These are phyloP conservation scores for Tagetes patula DNA, from an alignment of 129 eudicot genomes.

Conservation along the genomic window DNA sequence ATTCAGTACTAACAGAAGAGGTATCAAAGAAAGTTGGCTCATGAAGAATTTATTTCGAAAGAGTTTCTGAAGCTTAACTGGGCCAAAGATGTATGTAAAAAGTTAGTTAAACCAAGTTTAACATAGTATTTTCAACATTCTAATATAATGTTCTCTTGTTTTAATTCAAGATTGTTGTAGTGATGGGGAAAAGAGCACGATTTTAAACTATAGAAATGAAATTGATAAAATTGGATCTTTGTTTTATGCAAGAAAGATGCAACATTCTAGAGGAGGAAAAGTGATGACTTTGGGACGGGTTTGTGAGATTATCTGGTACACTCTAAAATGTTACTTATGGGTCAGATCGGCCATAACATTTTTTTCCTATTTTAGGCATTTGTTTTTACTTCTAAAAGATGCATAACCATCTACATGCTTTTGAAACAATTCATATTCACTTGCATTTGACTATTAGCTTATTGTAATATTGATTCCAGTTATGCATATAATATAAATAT, in stretches of 20 bases:
- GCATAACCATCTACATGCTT: no score
- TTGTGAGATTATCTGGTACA: conserved; percentile 83
- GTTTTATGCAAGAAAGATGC: conserved; percentile 82
- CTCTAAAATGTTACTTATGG: background rate
- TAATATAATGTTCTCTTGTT: background rate
- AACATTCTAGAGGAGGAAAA: conserved; percentile 84
- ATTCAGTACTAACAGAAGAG: conserved; percentile 47
- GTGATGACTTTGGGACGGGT: conserved; percentile 69
- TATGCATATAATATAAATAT: no score
- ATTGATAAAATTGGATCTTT: conserved; percentile 70
- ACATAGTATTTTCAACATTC: background rate
- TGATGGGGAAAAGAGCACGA: conserved; percentile 80
- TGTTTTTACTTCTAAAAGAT: no score
- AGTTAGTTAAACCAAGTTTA: background rate
- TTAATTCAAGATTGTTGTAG: conserved; percentile 61
- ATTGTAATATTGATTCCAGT: no score
- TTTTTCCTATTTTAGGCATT: no score
- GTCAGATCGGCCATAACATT: background rate
- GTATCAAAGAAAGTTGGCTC: conserved; percentile 61
- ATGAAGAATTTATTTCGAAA: conserved; percentile 29
- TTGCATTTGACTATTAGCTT: no score
- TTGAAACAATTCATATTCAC: no score
- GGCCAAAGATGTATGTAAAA: conserved; percentile 67
- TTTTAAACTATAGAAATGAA: conserved; percentile 75
- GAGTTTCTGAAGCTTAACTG: conserved; percentile 58